Conservation (phyloP, 305 asterid genomes). For the Nicotiana rustica region DNA sequence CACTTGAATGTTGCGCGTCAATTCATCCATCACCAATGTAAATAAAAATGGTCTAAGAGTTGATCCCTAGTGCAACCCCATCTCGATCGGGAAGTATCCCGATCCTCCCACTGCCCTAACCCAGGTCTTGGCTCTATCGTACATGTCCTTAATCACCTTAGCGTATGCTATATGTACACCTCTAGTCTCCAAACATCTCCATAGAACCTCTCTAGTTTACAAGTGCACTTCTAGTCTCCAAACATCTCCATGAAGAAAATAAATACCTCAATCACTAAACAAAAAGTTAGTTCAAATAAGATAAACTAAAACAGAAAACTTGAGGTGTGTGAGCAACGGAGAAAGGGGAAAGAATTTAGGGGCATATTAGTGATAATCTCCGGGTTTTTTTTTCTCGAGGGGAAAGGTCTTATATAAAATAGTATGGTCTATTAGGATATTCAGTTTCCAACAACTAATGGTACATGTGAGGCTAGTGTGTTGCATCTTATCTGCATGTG, state of each 20-base stretch:
- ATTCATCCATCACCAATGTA: too few relatives aligned
- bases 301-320: not conserved
- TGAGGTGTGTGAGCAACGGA: not conserved
- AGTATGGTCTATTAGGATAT: not conserved
- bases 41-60: too few relatives aligned
- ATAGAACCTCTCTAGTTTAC: too few relatives aligned
- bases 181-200: too few relatives aligned
- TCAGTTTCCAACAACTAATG: not conserved
- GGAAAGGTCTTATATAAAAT: not conserved
- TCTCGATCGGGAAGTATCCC: too few relatives aligned
- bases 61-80: too few relatives aligned
- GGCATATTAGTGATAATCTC: not conserved
- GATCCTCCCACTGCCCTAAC: too few relatives aligned
- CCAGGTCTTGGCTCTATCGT: too few relatives aligned
- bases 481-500: not conserved
- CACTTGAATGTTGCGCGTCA: too few relatives aligned
- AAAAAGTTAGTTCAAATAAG: not conserved
- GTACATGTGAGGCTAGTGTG: slow-evolving; percentile 14
- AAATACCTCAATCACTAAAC: not conserved
- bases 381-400: not conserved
- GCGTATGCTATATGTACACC: too few relatives aligned
- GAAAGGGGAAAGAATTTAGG: not conserved
- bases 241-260: not conserved
- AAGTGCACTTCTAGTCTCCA: too few relatives aligned
- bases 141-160: too few relatives aligned